Evolutionary conservation across 2,329 filamentous ascomycete species (phyloP).

Genomic region (Calycina marina): DNA sequence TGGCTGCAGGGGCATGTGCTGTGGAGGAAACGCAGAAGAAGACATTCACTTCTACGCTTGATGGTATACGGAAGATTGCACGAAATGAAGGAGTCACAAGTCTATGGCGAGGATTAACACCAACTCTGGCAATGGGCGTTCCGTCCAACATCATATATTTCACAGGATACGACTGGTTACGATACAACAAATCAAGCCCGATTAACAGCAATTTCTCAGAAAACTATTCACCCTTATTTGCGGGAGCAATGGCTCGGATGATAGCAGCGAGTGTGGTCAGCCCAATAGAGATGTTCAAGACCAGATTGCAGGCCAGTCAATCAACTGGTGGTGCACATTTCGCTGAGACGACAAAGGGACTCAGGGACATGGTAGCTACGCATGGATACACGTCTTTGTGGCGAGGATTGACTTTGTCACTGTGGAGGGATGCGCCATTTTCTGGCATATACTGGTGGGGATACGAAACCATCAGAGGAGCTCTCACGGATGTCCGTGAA

Average conservation of each 20-base stretch:
- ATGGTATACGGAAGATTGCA: constrained; percentile 87
- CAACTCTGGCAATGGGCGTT: constrained; percentile 84
- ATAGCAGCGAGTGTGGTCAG: constrained; percentile 72
- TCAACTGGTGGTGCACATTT: constrained; percentile 50
- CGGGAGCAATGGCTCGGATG: constrained; percentile 63
- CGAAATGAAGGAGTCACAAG: constrained; percentile 78
- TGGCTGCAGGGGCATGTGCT: constrained; percentile 50
- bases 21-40: constrained; percentile 75
- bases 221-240: constrained; percentile 63
- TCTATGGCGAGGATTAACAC: constrained; percentile 86
- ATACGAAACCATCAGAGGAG: constrained; percentile 70
- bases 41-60: constrained; percentile 79
- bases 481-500: constrained; percentile 54
- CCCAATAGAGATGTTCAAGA: constrained; percentile 88
- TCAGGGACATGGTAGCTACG: constrained; percentile 63
- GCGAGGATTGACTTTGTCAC: constrained; percentile 76
- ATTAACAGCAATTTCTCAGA: constrained; percentile 50
- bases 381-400: constrained; percentile 75
- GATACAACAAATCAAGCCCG: constrained; percentile 58
- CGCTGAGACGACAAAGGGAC: constrained; percentile 58
- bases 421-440: constrained; percentile 96
- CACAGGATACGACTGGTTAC: constrained; percentile 91
- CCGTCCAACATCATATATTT: constrained; percentile 98
- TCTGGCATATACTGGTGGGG: constrained; percentile 98
- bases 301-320: constrained; percentile 71